Base-by-base conservation (phyloP, 179 eudicot species). In the Silene vulgaris region DNA sequence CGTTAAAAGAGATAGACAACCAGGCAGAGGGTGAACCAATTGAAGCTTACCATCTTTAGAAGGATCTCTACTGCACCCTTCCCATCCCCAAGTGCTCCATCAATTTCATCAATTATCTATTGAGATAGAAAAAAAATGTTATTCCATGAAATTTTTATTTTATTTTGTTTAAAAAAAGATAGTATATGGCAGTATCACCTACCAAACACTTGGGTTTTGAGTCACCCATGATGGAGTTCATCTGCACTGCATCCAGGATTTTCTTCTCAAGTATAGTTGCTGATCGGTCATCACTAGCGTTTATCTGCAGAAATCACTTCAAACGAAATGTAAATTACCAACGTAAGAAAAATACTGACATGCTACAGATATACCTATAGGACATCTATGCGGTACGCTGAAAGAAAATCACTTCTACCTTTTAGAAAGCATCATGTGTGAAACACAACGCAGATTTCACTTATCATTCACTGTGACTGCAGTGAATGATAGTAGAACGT, bases 81-180 rank as follows among this genome's bases (percentile, higher is more conserved):
- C 17, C 99, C 99, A 75, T 92, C 99, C 82, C 93, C 93, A 71
- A 95, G 97, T 73, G 97, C 97, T 80, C 99, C 99, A 83, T 95
- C 99, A 73, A 95, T 95, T 82, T 95, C 99, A 89, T 95, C 99
- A 85, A 95, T 90, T 52, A 95, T 88, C 99, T 95, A 81, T 65
- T 74, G 43, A 40, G 56, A 74, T 65, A 17, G 70, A 61, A 77
- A 61, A 61, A 20, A 66, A 62, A 52, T 62, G 48, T 71, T 72
- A 62, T 28, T 66, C 54, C 61, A 26, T 12, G 17, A 68, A 29
- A 26, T 66, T 40, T 69, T 20, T 19, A 52, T 60, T 56, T 20
- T 66, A 43, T 43, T 43, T 43, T 43, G 48, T 8, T 37, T 8
- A 45, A 45, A 45, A 28, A 29, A 67, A 35, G 28, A 19, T n/a